Evolutionary conservation across 1,139 yeast species (phyloP).

Genomic region (Wickerhamomyces sp.): DNA sequence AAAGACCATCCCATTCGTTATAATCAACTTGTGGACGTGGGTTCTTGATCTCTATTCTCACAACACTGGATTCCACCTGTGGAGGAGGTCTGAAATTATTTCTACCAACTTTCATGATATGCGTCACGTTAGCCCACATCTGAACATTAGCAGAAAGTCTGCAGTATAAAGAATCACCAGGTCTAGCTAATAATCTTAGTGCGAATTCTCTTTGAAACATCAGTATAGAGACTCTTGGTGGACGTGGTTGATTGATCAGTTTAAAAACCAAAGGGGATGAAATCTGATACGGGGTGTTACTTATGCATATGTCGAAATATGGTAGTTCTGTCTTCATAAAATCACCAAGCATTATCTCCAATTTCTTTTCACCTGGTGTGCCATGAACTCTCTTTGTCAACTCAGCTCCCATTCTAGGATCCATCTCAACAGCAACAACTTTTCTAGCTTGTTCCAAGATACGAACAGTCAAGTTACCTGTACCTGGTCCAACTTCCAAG

Average conservation of each 20-base stretch:
- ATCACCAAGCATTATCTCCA: constrained; percentile 90
- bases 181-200: constrained; percentile 83
- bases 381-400: constrained; percentile 96
- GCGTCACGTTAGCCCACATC: constrained; percentile 99
- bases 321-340: constrained; percentile 95
- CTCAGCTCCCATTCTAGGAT: constrained; percentile 99
- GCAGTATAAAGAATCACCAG: constrained; percentile 91
- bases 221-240: constrained; percentile 91
- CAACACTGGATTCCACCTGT: constrained; percentile 95
- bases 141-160: constrained; percentile 94
- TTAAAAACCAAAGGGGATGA: constrained; percentile 96
- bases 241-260: constrained; percentile 81
- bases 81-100: constrained; percentile 99
- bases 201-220: constrained; percentile 99
- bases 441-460: constrained; percentile 88
- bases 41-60: constrained; percentile 80
- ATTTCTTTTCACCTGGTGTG: constrained; percentile 83
- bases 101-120: constrained; percentile 96
- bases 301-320: constrained; percentile 90
- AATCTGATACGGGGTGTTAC: constrained; percentile 96
- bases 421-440: constrained; percentile 96
- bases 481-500: constrained; percentile 98
- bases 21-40: constrained; percentile 93
- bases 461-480: constrained; percentile 93
- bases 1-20: constrained; percentile 94